A percentile compares a stretch with the other conserved stretches of the same genome.
These are phyloP conservation scores for Aspergillus sparsus DNA, from an alignment of 495 filamentous ascomycete species.

Conservation along the genomic window DNA sequence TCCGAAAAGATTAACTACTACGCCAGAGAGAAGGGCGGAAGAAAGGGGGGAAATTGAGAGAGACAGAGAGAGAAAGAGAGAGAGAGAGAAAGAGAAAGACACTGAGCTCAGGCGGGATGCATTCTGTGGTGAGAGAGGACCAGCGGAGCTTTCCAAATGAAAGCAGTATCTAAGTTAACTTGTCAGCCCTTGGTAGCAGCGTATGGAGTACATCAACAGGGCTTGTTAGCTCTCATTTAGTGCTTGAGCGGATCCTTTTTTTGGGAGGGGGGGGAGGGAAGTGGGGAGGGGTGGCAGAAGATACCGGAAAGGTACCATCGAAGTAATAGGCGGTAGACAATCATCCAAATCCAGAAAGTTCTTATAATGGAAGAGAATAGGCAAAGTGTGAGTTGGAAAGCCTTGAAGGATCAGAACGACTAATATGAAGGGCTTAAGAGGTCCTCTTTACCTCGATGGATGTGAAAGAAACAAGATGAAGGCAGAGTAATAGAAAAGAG, in stretches of 20 bases:
- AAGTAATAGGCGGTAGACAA: too few species aligned
- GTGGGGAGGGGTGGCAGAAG: not conserved
- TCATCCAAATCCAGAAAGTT: too few species aligned
- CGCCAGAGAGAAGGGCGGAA: conserved; percentile 1
- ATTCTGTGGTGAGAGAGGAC: conserved; percentile 9
- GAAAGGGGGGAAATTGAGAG: not conserved
- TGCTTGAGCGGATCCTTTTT: conserved; percentile 22
- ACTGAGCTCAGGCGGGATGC: conserved; percentile 15
- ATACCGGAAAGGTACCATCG: conserved; percentile 1
- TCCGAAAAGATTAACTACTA: not conserved
- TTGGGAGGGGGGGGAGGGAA: conserved; percentile 17
- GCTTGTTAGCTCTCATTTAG: conserved; percentile 20
- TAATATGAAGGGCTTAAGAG: too few species aligned
- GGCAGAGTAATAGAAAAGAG: not conserved
- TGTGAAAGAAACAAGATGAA: not conserved
- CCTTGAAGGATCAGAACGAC: not conserved
- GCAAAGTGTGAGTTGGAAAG: not conserved
- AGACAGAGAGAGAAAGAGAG: too few species aligned
- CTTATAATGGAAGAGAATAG: too few species aligned
- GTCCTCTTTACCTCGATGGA: too few species aligned
- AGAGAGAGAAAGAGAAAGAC: too few species aligned
- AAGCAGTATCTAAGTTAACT: not conserved
- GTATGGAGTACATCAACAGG: conserved; percentile 9
- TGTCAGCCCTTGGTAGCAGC: conserved; percentile 10
- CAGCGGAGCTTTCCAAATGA: conserved; percentile 28